Conservation (phyloP, 495 filamentous ascomycete genomes). For the Daldinia grandis region DNA sequence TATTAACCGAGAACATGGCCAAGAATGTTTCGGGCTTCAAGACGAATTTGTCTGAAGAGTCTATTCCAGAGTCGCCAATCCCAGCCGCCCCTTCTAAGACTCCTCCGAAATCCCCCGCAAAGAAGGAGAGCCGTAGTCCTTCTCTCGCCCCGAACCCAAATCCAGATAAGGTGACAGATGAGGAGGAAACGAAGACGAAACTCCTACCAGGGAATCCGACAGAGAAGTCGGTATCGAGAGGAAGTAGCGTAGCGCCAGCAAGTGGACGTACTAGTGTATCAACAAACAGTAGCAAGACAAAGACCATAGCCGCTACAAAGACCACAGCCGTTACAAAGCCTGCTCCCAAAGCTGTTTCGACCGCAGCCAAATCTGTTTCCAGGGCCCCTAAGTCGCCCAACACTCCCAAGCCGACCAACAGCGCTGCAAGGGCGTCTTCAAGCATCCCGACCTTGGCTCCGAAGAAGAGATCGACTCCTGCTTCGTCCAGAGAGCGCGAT, state of each 20-base stretch:
- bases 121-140: slow-evolving; percentile 33
- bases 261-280: slow-evolving; percentile 18
- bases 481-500: slow-evolving; percentile 42
- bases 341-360: slow-evolving; percentile 42
- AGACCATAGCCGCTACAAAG: slow-evolving; percentile 36
- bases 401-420: slow-evolving; percentile 44
- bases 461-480: slow-evolving; percentile 40
- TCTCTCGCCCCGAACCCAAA: slow-evolving; percentile 41
- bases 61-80: slow-evolving; percentile 49
- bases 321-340: slow-evolving; percentile 36
- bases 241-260: slow-evolving; percentile 25
- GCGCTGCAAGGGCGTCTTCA: slow-evolving; percentile 36
- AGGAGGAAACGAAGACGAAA: slow-evolving; percentile 42
- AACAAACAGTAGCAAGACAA: slow-evolving; percentile 26
- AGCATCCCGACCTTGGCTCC: slow-evolving; percentile 42
- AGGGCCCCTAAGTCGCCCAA: slow-evolving; percentile 52
- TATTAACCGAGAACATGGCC: slow-evolving; percentile 43
- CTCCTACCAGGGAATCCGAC: slow-evolving; percentile 41
- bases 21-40: slow-evolving; percentile 42
- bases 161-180: slow-evolving; percentile 46
- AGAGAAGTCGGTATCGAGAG: slow-evolving; percentile 34
- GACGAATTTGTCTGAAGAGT: slow-evolving; percentile 45
- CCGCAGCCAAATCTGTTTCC: slow-evolving; percentile 49
- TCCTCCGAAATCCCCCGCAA: slow-evolving; percentile 23
- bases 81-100: slow-evolving; percentile 21